These are phyloP conservation scores for Kodamaea neixiangensis DNA, from an alignment of 805 yeast genomes.

Conservation along the genomic window DNA sequence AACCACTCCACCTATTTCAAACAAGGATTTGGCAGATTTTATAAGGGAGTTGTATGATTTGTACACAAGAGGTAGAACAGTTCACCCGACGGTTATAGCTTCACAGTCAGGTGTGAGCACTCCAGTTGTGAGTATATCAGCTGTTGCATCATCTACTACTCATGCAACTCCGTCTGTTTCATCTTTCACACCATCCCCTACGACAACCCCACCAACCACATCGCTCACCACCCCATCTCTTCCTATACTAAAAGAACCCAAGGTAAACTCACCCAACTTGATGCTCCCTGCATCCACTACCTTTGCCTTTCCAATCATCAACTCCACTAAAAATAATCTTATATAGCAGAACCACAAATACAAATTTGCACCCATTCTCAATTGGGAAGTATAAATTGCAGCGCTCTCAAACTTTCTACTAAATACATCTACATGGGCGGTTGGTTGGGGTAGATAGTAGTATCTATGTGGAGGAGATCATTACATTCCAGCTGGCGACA, in stretches of 20 bases:
- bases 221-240: not conserved
- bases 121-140: too few relatives aligned
- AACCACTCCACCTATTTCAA: not conserved
- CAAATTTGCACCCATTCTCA: constrained; percentile 2
- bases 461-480: not conserved
- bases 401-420: not conserved
- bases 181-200: not conserved
- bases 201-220: not conserved
- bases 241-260: not conserved
- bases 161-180: too few relatives aligned
- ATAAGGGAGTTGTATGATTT: not conserved
- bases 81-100: too few relatives aligned
- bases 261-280: not conserved
- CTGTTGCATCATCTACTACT: too few relatives aligned
- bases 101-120: too few relatives aligned
- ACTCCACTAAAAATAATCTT: not conserved
- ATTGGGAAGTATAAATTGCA: constrained; percentile 1
- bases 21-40: not conserved
- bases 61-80: not conserved
- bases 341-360: not conserved
- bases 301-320: not conserved
- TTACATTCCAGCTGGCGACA: not conserved
- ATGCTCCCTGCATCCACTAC: not conserved
- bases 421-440: constrained; percentile 1
- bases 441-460: constrained; percentile 2